Evolutionary conservation across 768 basidiomycete genomes (phyloP), one percentile per base, ranked within the genome.

Genomic region (Boletellus sp.): DNA sequence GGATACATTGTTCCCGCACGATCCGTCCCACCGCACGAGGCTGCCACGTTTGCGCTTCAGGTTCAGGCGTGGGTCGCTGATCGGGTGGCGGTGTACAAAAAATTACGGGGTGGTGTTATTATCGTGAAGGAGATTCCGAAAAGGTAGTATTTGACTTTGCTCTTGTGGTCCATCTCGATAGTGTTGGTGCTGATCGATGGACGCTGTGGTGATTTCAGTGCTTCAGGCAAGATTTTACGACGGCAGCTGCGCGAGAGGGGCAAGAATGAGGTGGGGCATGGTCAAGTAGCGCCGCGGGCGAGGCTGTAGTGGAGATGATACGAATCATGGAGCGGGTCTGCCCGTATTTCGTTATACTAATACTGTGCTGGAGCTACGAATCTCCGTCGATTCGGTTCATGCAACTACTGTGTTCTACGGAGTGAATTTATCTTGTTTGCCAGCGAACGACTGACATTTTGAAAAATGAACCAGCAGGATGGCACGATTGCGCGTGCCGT

Each of bases 191-290:
- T 51, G 12, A 17, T 26, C 26, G 11, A 15, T 6, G 41, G 11
- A 13, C 6, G 6, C 8, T 31, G 16, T 33, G 46, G 28, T 28
- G 28, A 7, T 28, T 13, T 22, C 52, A 92, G 90, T 57, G 83
- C 90, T 28, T 79, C 90, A 46, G 93, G 93, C 3, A 94, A 95
- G 70, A 96, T 96, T 59, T 67, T 94, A 28, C 77, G 91, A 39
- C 78, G 87, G 22, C 80, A 91, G 54, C 72, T 94, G 37, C 77
- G 89, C 11, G 87, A 84, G 4, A 68, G 73, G 40, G 87, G 84
- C 0, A 83, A 83, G 61, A 66, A 71, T 38, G 87, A 90, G 48
- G 35, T 59, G 10, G 65, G 64, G 8, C 52, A 57, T 40, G 65
- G 64, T n/a, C 64, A 65, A 35, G 35, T 58, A 22, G 33, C 11